These are phyloP conservation scores for Cercospora citrullina DNA, from an alignment of 2,329 filamentous ascomycete species.

Conservation along the genomic window DNA sequence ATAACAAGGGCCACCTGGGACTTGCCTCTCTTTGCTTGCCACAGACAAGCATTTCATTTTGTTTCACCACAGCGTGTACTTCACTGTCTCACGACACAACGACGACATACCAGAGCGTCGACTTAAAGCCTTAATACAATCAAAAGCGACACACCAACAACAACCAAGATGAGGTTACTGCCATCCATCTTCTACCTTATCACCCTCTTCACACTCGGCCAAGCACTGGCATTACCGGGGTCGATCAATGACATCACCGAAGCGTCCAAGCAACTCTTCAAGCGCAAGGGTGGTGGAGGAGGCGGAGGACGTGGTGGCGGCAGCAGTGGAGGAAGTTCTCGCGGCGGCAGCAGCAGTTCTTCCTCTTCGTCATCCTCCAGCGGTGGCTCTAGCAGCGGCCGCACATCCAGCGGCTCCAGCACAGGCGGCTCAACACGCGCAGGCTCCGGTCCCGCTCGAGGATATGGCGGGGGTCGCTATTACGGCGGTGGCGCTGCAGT, in stretches of 20 bases:
- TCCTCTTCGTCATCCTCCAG: constrained; percentile 23
- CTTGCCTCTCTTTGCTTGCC: not conserved
- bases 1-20: not conserved
- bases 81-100: not conserved
- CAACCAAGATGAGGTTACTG: constrained; percentile 33
- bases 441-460: constrained; percentile 59
- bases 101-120: not conserved
- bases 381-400: constrained; percentile 25
- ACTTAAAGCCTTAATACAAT: not conserved
- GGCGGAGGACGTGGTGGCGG: constrained; percentile 46
- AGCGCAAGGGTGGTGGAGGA: constrained; percentile 51
- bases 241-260: constrained; percentile 39
- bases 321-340: constrained; percentile 14
- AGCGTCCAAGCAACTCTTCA: constrained; percentile 39
- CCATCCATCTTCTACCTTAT: constrained; percentile 35
- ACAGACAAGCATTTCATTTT: not conserved
- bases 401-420: constrained; percentile 24
- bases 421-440: constrained; percentile 35
- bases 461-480: constrained; percentile 60
- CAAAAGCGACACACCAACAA: not conserved
- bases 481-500: constrained; percentile 65
- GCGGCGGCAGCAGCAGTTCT: constrained; percentile 16
- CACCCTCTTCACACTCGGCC: constrained; percentile 35
- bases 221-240: constrained; percentile 37
- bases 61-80: not conserved